Base-by-base conservation (phyloP, 2,329 filamentous ascomycete genomes). In the Zopfia rhizophila region DNA sequence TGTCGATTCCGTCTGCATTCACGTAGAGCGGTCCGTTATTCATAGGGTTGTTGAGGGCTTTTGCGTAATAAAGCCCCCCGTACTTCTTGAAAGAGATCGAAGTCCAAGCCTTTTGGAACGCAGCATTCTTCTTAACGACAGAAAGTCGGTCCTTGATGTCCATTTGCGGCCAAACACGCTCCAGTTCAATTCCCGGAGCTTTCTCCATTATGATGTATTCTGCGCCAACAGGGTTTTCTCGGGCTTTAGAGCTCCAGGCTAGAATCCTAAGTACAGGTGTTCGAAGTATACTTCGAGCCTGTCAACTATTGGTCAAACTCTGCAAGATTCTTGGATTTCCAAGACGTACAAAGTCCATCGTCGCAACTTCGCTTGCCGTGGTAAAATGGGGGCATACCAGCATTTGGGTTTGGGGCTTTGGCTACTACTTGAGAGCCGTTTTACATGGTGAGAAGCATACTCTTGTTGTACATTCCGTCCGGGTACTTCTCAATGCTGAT, bases 281-380 rank as follows among this genome's bases (percentile, higher is more conserved):
- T 19, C 45, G 37, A 7, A 73, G 55, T 16, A 62, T 48, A 24
- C 62, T 61, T 16, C 61, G 60, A 11, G 55, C 55, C 66, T 73
- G 16, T 5, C 28, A 18, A 48, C 24, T 5, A 23, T 51, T 39
- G 51, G 30, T 39, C 21, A 38, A 18, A 31, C 11, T 38, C 38
- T n/a, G n/a, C n/a, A 22, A 29, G 5, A 12, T 5, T 31, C 4
- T 18, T 5, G 32, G 23, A 24, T 42, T 13, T 38, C 22, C 17
- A 23, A 42, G 44, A 38, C 48, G 10, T 58, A 70, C 65, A 40
- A 66, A 67, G 21, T 65, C 59, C 67, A 72, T 70, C 11, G 70
- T 73, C 3, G 72, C 72, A 25, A 69, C 69, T 53, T 71, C 68
- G 36, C 66, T 72, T 6, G 70, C 69, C 16, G 68, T 73, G 6